Conservation (phyloP, 495 filamentous ascomycete genomes). For the Daldinia concentrica region DNA sequence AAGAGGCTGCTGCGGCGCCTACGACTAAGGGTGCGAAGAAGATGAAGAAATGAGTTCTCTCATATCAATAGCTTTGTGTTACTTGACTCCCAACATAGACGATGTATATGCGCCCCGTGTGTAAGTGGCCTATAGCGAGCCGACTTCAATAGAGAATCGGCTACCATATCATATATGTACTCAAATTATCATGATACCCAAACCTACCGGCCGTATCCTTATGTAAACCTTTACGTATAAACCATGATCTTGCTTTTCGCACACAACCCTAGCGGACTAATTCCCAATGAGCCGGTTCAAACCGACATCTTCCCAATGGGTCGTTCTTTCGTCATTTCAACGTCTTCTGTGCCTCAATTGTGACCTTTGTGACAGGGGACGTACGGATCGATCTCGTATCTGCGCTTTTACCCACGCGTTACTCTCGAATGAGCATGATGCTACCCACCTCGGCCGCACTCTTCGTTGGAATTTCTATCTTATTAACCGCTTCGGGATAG, state of each 20-base stretch:
- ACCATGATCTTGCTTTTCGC: not conserved
- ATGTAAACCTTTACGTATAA: too few relatives aligned
- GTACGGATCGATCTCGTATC: constrained; percentile 11
- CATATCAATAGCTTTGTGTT: not conserved
- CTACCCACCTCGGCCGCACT: not conserved
- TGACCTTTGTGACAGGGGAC: not conserved
- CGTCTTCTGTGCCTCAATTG: not conserved
- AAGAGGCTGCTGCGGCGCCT: constrained; percentile 50
- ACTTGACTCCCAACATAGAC: constrained; percentile 7
- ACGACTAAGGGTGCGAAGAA: constrained; percentile 41
- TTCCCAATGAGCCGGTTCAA: constrained; percentile 12
- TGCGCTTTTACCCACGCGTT: not conserved
- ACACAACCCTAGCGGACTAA: not conserved
- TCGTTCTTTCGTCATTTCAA: constrained; percentile 14
- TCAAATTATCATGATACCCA: too few relatives aligned
- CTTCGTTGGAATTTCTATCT: not conserved
- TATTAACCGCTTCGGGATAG: too few relatives aligned
- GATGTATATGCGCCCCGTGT: not conserved
- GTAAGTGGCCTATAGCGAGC: not conserved
- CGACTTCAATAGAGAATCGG: not conserved
- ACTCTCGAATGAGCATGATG: not conserved
- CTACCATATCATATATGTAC: too few relatives aligned
- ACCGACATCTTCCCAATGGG: constrained; percentile 11
- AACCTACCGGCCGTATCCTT: not conserved
- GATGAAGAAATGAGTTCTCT: constrained; percentile 42